Conservation (phyloP, 1,284 basidiomycete genomes). For the Laetiporus sulphureus region DNA sequence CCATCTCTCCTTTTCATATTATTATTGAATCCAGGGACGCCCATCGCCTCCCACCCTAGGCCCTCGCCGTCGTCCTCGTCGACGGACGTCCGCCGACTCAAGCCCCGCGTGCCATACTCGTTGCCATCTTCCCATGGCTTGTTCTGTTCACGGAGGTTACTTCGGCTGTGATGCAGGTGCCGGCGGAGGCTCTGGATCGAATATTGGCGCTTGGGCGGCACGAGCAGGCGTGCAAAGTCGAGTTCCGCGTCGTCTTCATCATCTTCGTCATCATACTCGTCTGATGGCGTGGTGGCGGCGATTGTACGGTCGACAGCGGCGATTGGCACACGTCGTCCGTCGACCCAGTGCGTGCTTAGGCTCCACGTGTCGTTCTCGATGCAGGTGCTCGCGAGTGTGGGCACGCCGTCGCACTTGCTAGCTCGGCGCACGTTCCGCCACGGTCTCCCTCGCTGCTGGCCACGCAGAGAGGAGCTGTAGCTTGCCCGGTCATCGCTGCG, state of each 20-base stretch:
- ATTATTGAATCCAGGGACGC: constrained; percentile 16
- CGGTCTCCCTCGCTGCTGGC: constrained; percentile 1
- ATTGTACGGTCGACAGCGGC: background rate
- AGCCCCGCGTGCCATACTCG: constrained; percentile 10
- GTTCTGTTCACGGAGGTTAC: constrained; percentile 9
- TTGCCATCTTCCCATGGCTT: constrained; percentile 17
- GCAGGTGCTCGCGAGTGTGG: constrained; percentile 32
- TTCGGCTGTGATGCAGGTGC: constrained; percentile 39
- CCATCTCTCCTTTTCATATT: constrained; percentile 20
- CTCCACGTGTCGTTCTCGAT: constrained; percentile 36
- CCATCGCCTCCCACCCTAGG: constrained; percentile 14
- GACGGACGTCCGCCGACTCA: constrained; percentile 15
- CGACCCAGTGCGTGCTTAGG: constrained; percentile 21
- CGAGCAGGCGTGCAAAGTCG: constrained; percentile 57
- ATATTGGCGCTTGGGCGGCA: constrained; percentile 64
- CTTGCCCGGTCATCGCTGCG: constrained; percentile 20
- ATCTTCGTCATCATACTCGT: constrained; percentile 32
- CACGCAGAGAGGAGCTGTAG: constrained; percentile 6
- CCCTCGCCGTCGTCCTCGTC: constrained; percentile 18
- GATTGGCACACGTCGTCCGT: constrained; percentile 17
- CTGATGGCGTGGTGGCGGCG: constrained; percentile 16
- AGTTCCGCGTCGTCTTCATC: constrained; percentile 57
- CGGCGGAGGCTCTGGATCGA: constrained; percentile 60
- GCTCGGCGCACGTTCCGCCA: constrained; percentile 3
- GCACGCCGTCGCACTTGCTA: constrained; percentile 26